These are phyloP conservation scores for Mortierella sp. DNA, from an alignment of 371 early-diverging fungal genomes.

Conservation along the genomic window DNA sequence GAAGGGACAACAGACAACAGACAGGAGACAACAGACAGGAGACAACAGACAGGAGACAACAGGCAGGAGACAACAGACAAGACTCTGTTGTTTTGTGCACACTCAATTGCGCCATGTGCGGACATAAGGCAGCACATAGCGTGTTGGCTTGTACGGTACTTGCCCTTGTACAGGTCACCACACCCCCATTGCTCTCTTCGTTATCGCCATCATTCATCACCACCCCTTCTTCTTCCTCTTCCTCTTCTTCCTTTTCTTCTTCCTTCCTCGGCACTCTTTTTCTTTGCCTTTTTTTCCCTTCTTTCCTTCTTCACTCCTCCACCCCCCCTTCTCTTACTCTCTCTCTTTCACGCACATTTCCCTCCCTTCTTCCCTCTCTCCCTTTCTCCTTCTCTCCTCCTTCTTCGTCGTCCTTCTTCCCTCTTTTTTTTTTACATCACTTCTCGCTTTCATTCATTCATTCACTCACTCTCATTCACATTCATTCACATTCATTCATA, in stretches of 20 bases:
- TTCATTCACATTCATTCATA: too few relatives aligned
- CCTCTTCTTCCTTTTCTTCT: background rate
- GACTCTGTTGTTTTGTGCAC: too few relatives aligned
- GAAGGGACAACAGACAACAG: too few relatives aligned
- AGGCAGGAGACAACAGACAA: too few relatives aligned
- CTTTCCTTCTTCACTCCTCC: background rate
- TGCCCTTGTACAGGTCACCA: too few relatives aligned
- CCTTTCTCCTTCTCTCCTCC: background rate
- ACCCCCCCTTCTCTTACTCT: background rate
- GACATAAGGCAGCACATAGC: background rate
- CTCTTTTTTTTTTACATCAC: background rate
- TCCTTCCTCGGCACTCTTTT: background rate
- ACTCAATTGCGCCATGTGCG: background rate
- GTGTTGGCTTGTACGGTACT: background rate
- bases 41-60: too few relatives aligned
- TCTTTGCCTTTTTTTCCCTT: background rate
- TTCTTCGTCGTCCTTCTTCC: background rate
- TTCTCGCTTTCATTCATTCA: background rate
- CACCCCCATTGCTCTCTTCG: background rate
- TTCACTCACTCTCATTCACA: background rate
- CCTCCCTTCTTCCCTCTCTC: background rate
- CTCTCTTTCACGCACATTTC: background rate
- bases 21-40: too few relatives aligned
- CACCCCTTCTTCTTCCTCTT: background rate
- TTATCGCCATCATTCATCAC: background rate